Conservation (phyloP, 2,329 filamentous ascomycete species). For the Colletotrichum horii region DNA sequence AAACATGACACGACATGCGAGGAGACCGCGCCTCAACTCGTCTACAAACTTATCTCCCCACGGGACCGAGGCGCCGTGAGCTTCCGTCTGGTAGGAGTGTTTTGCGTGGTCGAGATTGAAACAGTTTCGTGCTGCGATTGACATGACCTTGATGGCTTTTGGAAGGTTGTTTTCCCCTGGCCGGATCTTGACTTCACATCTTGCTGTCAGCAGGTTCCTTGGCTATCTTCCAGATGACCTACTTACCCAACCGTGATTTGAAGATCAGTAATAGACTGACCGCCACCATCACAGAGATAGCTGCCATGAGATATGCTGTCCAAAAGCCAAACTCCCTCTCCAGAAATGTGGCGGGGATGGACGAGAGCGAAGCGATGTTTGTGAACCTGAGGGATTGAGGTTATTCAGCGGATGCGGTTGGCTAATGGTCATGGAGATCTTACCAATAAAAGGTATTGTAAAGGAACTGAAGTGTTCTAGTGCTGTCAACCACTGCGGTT, state of each 20-base stretch:
- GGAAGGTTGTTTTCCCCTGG: constrained; percentile 58
- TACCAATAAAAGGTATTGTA: constrained; percentile 67
- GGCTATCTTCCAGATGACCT: background rate
- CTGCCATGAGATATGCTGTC: constrained; percentile 62
- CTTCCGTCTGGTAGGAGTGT: constrained; percentile 51
- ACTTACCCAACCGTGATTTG: constrained; percentile 15
- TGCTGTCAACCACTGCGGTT: constrained; percentile 59
- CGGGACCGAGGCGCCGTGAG: constrained; percentile 46
- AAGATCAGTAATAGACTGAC: constrained; percentile 29
- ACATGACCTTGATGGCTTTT: constrained; percentile 59
- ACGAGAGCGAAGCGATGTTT: constrained; percentile 66
- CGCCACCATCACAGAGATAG: constrained; percentile 59
- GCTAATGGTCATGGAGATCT: background rate
- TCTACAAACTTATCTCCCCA: constrained; percentile 77
- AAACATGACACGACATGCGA: constrained; percentile 75
- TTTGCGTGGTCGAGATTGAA: constrained; percentile 46
- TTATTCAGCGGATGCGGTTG: background rate
- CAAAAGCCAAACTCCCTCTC: constrained; percentile 65
- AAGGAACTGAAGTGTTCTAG: constrained; percentile 60
- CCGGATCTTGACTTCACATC: constrained; percentile 35
- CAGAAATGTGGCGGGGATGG: constrained; percentile 65
- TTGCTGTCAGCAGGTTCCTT: background rate
- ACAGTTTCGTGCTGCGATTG: background rate
- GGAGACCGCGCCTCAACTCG: constrained; percentile 67
- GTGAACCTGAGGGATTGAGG: constrained; percentile 48